Conservation (phyloP, 371 early-diverging fungal genomes). For the Dinochytrium kinnereticum region DNA sequence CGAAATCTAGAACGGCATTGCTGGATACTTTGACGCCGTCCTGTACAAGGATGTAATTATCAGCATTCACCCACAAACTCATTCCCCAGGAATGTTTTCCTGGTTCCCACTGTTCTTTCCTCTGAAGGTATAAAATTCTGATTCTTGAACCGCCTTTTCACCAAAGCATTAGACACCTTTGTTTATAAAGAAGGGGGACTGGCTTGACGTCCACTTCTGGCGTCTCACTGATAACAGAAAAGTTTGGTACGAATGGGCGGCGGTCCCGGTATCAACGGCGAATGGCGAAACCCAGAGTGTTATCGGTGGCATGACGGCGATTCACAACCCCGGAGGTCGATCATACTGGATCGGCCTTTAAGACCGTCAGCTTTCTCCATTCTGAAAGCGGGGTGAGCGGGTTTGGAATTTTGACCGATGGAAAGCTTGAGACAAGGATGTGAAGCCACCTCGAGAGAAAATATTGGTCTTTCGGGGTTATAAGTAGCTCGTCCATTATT, state of each 20-base stretch:
- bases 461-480: too few species aligned
- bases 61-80: constrained; percentile 83
- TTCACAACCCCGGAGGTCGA: constrained; percentile 51
- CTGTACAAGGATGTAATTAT: constrained; percentile 84
- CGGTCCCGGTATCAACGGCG: constrained; percentile 33
- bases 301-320: constrained; percentile 35
- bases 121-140: constrained; percentile 53
- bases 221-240: constrained; percentile 72
- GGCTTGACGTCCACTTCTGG: constrained; percentile 83
- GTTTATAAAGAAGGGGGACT: constrained; percentile 61
- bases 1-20: constrained; percentile 76
- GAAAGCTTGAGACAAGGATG: background rate
- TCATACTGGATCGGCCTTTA: constrained; percentile 55
- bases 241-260: constrained; percentile 95
- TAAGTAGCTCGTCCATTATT: constrained; percentile 7
- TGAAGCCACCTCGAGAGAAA: background rate
- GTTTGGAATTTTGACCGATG: background rate
- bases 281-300: constrained; percentile 44
- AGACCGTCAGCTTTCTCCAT: constrained; percentile 11
- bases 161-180: constrained; percentile 63
- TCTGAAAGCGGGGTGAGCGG: background rate
- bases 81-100: constrained; percentile 91
- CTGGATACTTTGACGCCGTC: constrained; percentile 91
- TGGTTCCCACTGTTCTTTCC: constrained; percentile 98
- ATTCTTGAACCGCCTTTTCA: constrained; percentile 1